A percentile compares a stretch with the other conserved stretches of the same genome.
phyloP scores from a whole-genome alignment of 345 rosid genomes.

The Excoecaria cochinchinensis region DNA sequence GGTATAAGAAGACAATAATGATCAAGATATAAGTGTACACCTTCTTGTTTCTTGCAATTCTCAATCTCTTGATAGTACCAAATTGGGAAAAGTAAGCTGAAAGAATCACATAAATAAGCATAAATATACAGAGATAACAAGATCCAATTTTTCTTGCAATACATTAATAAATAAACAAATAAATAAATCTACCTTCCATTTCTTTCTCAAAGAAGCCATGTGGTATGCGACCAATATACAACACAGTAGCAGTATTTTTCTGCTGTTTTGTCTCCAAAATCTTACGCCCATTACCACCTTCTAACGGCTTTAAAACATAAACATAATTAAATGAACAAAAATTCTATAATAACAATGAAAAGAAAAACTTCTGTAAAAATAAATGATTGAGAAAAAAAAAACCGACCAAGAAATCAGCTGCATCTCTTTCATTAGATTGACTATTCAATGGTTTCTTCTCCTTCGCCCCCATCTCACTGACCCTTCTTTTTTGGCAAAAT shows the following conservation, averaged over 20 bases:
- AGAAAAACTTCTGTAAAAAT: not conserved
- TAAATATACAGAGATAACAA: not conserved
- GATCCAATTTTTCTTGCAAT: not conserved
- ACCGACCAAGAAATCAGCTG: slow-evolving; percentile 73
- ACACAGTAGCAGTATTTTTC: slow-evolving; percentile 49
- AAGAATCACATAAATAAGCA: too few species aligned
- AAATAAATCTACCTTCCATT: slow-evolving; percentile 57
- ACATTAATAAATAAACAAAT: not conserved
- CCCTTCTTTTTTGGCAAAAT: not conserved
- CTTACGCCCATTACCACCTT: slow-evolving; percentile 66
- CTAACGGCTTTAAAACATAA: slow-evolving; percentile 56
- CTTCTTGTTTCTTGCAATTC: slow-evolving; percentile 88
- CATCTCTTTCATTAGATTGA: slow-evolving; percentile 28
- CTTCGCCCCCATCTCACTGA: slow-evolving; percentile 59
- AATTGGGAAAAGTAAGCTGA: slow-evolving; percentile 80
- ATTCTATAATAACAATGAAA: not conserved
- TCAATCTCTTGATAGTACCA: slow-evolving; percentile 72
- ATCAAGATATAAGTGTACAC: slow-evolving; percentile 21
- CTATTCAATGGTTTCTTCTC: slow-evolving; percentile 67
- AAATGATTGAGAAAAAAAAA: not conserved
- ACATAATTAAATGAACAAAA: slow-evolving; percentile 1
- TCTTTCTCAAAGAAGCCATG: slow-evolving; percentile 92
- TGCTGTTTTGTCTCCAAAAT: slow-evolving; percentile 38
- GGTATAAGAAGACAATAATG: not conserved
- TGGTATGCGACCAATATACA: slow-evolving; percentile 86